Conservation (phyloP, 1,284 basidiomycete species). For the Athelia psychrophila region DNA sequence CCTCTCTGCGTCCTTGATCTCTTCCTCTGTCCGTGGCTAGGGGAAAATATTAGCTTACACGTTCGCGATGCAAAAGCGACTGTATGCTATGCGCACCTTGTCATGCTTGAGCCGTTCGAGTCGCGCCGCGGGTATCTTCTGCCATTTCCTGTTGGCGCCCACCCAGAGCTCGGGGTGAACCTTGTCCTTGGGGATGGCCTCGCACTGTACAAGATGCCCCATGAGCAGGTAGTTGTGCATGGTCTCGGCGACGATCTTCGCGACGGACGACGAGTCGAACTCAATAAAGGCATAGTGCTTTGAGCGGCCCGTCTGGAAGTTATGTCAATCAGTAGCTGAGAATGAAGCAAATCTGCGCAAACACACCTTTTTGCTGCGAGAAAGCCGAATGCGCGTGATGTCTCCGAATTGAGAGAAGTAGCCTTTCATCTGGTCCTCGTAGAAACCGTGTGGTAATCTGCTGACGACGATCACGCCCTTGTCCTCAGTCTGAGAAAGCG, state of each 20-base stretch:
- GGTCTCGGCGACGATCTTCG: constrained; percentile 94
- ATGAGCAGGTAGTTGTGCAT: constrained; percentile 99
- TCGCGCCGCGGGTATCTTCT: constrained; percentile 72
- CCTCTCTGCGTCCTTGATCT: constrained; percentile 66
- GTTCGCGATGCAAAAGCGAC: constrained; percentile 3
- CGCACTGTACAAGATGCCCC: constrained; percentile 91
- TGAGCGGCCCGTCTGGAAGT: constrained; percentile 80
- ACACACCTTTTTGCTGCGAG: constrained; percentile 88
- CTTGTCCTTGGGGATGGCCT: constrained; percentile 82
- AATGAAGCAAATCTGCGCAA: neutral
- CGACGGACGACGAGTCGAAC: constrained; percentile 87
- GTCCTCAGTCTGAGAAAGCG: constrained; percentile 52
- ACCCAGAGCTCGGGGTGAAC: constrained; percentile 95
- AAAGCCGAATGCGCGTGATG: constrained; percentile 85
- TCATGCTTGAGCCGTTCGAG: constrained; percentile 76
- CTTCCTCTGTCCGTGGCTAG: constrained; percentile 74
- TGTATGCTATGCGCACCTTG: constrained; percentile 51
- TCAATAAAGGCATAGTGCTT: constrained; percentile 99
- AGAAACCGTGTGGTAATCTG: constrained; percentile 95
- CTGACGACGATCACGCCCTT: constrained; percentile 90
- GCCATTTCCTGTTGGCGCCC: constrained; percentile 94
- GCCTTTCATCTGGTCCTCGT: constrained; percentile 89
- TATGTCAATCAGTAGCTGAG: constrained; percentile 1
- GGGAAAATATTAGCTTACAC: constrained; percentile 1
- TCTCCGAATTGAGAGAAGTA: constrained; percentile 97